Base-by-base conservation (phyloP, 805 yeast genomes). In the Spathaspora sp. region DNA sequence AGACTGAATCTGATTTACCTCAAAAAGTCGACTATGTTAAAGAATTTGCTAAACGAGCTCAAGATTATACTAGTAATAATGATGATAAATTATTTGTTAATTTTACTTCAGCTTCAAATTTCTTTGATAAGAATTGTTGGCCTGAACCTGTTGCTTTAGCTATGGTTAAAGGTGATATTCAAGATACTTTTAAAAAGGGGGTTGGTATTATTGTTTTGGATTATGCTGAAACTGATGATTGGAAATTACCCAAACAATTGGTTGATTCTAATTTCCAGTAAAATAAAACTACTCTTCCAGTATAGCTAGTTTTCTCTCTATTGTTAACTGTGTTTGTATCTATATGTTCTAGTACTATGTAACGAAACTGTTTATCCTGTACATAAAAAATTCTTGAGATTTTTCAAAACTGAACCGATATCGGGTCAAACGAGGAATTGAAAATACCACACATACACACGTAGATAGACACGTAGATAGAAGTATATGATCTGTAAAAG, bases 81-180 rank as follows among this genome's bases (percentile, higher is more conserved):
- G 66, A 67, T 51, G 78, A 77, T 54, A 86, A 85, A 65, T 69
- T 87, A 56, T 87, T 80, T 59, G 68, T 87, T 55, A 87, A 87
- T 69, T 87, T 85, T 65, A 82, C 89, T 52, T 79, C 90, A 1
- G 93, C 86, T 16, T 77, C 91, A 44, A 85, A 85, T 67, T 85
- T 86, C 64, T 85, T 84, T 66, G 81, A 85, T 66, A 82, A 75
- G 48, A 76, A 72, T 46, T 86, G 89, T 66, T 87, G 94, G 94
- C 94, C 94, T 1, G 75, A 78, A 52, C 74, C 78, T 57, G 81
- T 87, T 54, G 81, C 90, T 17, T 69, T 75, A 51, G 82, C 81
- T 51, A 69, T 82, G 67, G 58, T 60, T 16, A 60, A 66, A 35
- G 71, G 74, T 47, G 70, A 75, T 16, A 65, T 84, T 52, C 73